Conservation (phyloP, 495 filamentous ascomycete genomes). For the Physcia stellaris region DNA sequence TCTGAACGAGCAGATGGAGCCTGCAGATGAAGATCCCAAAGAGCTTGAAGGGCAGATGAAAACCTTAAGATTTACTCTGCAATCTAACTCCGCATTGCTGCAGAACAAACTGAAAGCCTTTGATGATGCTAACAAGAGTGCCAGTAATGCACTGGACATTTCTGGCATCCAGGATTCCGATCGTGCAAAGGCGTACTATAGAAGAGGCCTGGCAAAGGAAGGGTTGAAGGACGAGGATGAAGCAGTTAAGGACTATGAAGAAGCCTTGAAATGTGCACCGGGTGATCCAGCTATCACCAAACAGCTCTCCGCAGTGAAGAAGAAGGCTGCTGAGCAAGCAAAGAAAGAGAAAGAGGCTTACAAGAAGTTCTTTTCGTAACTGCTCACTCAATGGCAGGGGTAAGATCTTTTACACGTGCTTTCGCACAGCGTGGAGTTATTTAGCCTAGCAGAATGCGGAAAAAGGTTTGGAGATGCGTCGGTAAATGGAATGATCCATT, state of each 20-base stretch:
- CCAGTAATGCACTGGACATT: constrained; percentile 60
- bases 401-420: too few species aligned
- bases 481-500: too few species aligned
- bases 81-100: constrained; percentile 67
- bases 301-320: constrained; percentile 65
- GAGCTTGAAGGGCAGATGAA: constrained; percentile 54
- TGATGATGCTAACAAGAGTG: constrained; percentile 52
- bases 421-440: too few species aligned
- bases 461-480: too few species aligned
- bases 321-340: constrained; percentile 51
- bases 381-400: too few species aligned
- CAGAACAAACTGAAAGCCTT: constrained; percentile 66
- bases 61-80: constrained; percentile 58
- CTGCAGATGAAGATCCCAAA: constrained; percentile 48
- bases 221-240: constrained; percentile 76
- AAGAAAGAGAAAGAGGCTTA: constrained; percentile 83
- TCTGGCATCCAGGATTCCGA: constrained; percentile 49
- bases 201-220: constrained; percentile 59
- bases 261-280: constrained; percentile 60
- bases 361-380: constrained; percentile 67
- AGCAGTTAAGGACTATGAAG: constrained; percentile 64
- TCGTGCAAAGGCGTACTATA: constrained; percentile 76
- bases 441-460: too few species aligned
- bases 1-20: constrained; percentile 71
- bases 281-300: constrained; percentile 60